Base-by-base conservation (phyloP, 306 rosid genomes). In the Prunus campanulata region DNA sequence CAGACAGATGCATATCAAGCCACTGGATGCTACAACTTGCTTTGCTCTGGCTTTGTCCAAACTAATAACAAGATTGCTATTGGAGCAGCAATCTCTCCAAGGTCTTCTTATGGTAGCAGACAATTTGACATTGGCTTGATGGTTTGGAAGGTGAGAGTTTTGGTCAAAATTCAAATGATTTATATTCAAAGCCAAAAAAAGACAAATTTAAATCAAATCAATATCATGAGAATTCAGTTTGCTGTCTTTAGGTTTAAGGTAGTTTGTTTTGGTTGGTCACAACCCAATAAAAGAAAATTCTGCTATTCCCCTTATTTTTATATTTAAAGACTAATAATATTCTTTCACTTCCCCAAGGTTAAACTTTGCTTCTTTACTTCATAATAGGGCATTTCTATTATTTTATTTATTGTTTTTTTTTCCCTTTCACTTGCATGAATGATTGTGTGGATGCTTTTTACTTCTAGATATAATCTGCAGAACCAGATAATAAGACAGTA, bases 1-100 rank as follows among this genome's bases (percentile, higher is more conserved):
- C 85, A 96, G 99, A 87, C 93, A 54, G 99, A 96, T 86, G 98
- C 99, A 85, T 96, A 96, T 79, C 96, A 87, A 88, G 90, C 97
- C 44, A 96, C 99, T 30, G 99, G 99, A 72, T 96, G 99, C 86
- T 96, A 96, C 90, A 96, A 96, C 76, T 87, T 96, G 81, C 82
- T 96, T 14, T 96, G 99, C 81, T 96, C 98, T 52, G 99, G 99
- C 59, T 96, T 96, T 89, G 86, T 96, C 55, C 99, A 96, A 87
- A 96, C 98, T 5, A 96, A 92, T 83, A 96, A 89, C 83, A 96
- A 71, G 75, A 90, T 96, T 83, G 97, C 99, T 50, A 92, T 96
- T 71, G 99, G 99, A 64, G 99, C 99, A 62, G 98, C 99, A 74
- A 96, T 96, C 18, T 86, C 93, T 71, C 99, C 99, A 74, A 96